Evolutionary conservation across 305 asterid genomes (phyloP), one percentile per base, ranked within the genome.

Genomic region (Solanum hybrid): DNA sequence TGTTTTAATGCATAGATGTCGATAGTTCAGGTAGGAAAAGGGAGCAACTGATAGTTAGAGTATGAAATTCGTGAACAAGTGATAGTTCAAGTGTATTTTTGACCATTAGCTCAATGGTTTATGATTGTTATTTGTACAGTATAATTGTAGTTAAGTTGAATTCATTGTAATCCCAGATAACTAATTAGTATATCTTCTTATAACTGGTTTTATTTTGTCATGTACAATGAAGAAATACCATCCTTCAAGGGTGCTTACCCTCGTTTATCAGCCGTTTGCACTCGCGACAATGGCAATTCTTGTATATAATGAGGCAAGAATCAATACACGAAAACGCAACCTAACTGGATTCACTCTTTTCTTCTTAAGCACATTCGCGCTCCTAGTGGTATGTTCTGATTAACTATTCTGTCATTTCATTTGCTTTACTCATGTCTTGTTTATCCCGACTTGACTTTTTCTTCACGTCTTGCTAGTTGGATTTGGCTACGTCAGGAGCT

Each of bases 401-500:
- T 5, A 46, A 29, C 60, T 46, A 5, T 20, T 9, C 66, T 31
- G 27, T 36, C n/a, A 20, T 46, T 35, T 69, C 85, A 16, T 71
- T 42, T 27, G 24, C 14, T 75, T 75, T 31, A 31, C 13, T 31
- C 37, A 31, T 14, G 22, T 31, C 7, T 75, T 78, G 46, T 78
- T 78, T 5, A 78, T 35, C 46, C 10, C 5, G 17, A 78, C 31
- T 78, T 78, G 29, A 78, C 8, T 78, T 35, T 22, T 69, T 10
- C 17, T 34, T 77, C 46, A 20, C 4, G 13, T 20, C 51, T 10
- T 35, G 84, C 29, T 35, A 78, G 84, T 22, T 78, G 17, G 51
- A 78, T 92, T 24, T 93, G 89, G 93, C 88, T 79, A 90, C 98
- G 0, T 93, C 95, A 1, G 98, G 98, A 20, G 92, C 91, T 89